Evolutionary conservation across 192 early-diverging fungal genomes (phyloP), one percentile per base, ranked within the genome.

Genomic region (Glomus cerebriforme): DNA sequence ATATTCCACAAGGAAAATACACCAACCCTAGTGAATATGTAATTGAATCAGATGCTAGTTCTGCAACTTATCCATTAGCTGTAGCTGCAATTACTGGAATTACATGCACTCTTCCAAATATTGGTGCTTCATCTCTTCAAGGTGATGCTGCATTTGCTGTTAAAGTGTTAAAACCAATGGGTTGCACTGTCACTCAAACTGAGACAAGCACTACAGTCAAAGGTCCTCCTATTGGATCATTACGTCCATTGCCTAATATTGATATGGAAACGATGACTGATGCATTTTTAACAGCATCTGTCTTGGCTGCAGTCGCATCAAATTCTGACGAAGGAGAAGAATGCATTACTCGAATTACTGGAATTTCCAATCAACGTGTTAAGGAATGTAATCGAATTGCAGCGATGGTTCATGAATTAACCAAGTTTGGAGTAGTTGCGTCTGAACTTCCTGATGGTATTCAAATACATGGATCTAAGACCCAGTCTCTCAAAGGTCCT

Each of bases 181-280:
- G 98, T 27, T 97, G 95, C 79, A 88, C 75, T 13, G 98, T 99
- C 22, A 89, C 88, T 35, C 98, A 99, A 84, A 96, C 97, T 5
- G 92, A 85, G 47, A 92, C 91, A 4, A 90, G 93, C 6, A 99
- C 98, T 1, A 98, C 95, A 0, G 98, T 99, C 19, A 83, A 85
- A 43, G 98, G 98, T 0, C 98, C 98, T 26, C 82, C 90, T 31
- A 82, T 87, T 24, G 94, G 93, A 15, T 78, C 79, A 59, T 86
- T 99, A 59, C 79, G 75, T 37, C 92, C 96, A 35, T 81, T 99
- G 22, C 81, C 90, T 12, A 79, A 86, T 34, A 92, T 99, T 74
- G 95, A 99, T 82, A 99, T 99, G 98, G 96, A 97, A 85, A 93
- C 94, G 22, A 97, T 99, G 97, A 99, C 98, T 0, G 98, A 99